phyloP scores from a whole-genome alignment of 2,329 filamentous ascomycete species.

The Akanthomyces uredinophilus region DNA sequence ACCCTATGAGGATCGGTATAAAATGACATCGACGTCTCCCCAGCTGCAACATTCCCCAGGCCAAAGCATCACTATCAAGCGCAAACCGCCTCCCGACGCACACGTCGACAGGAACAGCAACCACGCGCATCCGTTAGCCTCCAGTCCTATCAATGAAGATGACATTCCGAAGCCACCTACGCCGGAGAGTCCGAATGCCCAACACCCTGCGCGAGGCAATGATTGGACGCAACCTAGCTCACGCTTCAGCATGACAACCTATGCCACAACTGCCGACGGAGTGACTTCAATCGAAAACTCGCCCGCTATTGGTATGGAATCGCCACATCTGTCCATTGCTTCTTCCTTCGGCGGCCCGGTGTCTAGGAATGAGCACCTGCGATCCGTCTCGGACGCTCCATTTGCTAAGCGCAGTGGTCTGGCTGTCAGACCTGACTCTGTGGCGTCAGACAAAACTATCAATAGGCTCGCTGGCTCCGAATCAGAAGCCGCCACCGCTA shows the following conservation, averaged over 20 bases:
- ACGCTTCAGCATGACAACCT: slow-evolving; percentile 61
- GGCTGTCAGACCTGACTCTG: not conserved
- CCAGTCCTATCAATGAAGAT: slow-evolving; percentile 33
- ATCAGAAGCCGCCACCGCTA: not conserved
- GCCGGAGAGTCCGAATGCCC: slow-evolving; percentile 24
- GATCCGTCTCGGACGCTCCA: not conserved
- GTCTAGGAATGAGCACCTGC: not conserved
- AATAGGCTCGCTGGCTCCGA: not conserved
- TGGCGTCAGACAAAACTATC: not conserved
- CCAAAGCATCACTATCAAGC: slow-evolving; percentile 34
- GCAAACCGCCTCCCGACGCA: slow-evolving; percentile 39
- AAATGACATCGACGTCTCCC: slow-evolving; percentile 14
- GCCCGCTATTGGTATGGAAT: not conserved
- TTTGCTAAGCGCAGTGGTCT: not conserved
- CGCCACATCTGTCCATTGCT: not conserved
- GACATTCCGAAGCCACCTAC: slow-evolving; percentile 23
- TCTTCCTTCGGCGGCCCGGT: not conserved
- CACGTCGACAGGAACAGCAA: slow-evolving; percentile 22
- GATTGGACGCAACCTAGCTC: slow-evolving; percentile 50
- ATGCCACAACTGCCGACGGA: slow-evolving; percentile 42
- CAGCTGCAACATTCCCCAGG: slow-evolving; percentile 22
- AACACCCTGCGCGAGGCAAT: slow-evolving; percentile 19
- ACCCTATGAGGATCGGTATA: slow-evolving; percentile 20
- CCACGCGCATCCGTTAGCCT: slow-evolving; percentile 27
- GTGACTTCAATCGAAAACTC: not conserved